A percentile compares a stretch with the other conserved stretches of the same genome.
Conservation (phyloP, 1,139 yeast genomes). For the Sugiyamaella grinbergsii region DNA sequence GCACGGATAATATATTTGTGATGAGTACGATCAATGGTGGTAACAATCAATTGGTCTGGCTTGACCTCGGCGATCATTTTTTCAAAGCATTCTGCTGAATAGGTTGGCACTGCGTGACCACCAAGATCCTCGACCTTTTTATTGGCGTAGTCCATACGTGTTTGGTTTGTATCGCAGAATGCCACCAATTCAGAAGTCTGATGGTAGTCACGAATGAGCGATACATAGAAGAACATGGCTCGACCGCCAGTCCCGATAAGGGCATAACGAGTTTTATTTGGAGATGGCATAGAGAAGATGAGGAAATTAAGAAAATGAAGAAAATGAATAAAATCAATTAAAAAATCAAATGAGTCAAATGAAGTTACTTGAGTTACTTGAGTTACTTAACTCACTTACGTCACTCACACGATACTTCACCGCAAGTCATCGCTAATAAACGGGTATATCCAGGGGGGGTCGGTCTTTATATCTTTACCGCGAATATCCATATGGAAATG, state of each 20-base stretch:
- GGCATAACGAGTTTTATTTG: slow-evolving; percentile 25
- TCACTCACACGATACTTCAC: no score
- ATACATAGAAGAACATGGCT: slow-evolving; percentile 26
- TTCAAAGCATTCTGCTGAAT: slow-evolving; percentile 24
- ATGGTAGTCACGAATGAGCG: slow-evolving; percentile 25
- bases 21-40: slow-evolving; percentile 28
- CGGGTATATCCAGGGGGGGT: no score
- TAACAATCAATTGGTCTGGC: slow-evolving; percentile 27
- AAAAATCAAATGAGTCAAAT: no score
- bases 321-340: background rate
- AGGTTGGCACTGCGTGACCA: slow-evolving; percentile 24
- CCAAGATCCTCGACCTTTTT: slow-evolving; percentile 22
- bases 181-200: slow-evolving; percentile 26
- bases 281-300: slow-evolving; percentile 8
- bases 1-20: slow-evolving; percentile 27
- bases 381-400: no score
- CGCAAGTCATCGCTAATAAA: no score
- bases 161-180: slow-evolving; percentile 27
- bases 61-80: slow-evolving; percentile 24
- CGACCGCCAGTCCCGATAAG: slow-evolving; percentile 28
- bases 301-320: background rate
- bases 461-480: background rate
- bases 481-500: background rate
- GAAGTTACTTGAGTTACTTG: no score
- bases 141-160: slow-evolving; percentile 28